These are phyloP conservation scores for Thymus mandschuricus DNA, from an alignment of 257 asterid species.

Conservation along the genomic window DNA sequence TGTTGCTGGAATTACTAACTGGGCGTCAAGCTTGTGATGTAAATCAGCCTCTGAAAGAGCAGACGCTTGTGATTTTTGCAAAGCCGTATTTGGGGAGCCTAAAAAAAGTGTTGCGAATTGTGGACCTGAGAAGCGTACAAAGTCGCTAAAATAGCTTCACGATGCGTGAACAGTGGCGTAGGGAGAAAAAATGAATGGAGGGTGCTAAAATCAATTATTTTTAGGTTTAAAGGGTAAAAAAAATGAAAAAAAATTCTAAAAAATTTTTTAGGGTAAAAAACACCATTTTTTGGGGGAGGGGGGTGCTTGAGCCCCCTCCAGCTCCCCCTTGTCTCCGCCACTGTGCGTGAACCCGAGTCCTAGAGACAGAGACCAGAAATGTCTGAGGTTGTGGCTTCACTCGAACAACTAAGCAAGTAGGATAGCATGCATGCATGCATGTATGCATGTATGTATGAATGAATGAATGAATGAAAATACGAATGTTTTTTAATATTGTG, in stretches of 20 bases:
- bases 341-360: slow-evolving; percentile 2
- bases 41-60: neutral
- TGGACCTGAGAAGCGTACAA: slow-evolving; percentile 8
- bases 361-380: neutral
- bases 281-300: no score
- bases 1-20: slow-evolving; percentile 26
- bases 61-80: slow-evolving; percentile 6
- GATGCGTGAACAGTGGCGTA: slow-evolving; percentile 19
- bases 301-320: no score
- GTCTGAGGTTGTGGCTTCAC: slow-evolving; percentile 11
- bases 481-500: no score
- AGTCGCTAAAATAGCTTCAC: slow-evolving; percentile 12
- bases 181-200: no score
- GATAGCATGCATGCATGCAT: no score
- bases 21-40: slow-evolving; percentile 18
- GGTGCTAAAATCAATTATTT: no score
- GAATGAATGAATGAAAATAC: no score
- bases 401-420: neutral
- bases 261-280: no score
- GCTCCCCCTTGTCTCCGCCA: no score
- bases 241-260: no score
- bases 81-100: slow-evolving; percentile 9
- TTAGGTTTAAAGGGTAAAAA: no score
- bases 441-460: no score
- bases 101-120: slow-evolving; percentile 1